Percentiles rank a stretch among this genome's conserved stretches.
These are phyloP conservation scores for Asclepias syriaca DNA, from an alignment of 257 asterid genomes.

Conservation along the genomic window DNA sequence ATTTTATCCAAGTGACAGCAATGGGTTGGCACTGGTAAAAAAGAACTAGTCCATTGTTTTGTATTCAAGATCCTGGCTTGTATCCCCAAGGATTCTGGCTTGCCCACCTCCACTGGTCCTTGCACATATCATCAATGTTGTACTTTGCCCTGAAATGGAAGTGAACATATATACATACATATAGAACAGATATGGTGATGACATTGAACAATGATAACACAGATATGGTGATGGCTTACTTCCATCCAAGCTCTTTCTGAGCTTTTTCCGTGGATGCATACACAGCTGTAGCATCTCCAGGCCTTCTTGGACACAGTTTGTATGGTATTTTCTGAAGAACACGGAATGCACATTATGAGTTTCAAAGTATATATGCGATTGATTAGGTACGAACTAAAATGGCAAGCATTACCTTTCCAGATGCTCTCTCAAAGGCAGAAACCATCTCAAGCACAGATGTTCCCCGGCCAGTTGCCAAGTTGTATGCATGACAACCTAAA, in stretches of 20 bases:
- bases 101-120: constrained; percentile 98
- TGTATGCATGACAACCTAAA: constrained; percentile 81
- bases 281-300: constrained; percentile 93
- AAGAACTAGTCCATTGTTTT: background rate
- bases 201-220: background rate
- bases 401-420: constrained; percentile 54
- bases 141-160: constrained; percentile 74
- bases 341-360: background rate
- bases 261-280: constrained; percentile 86
- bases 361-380: background rate
- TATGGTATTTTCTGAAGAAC: constrained; percentile 57
- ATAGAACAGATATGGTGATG: background rate
- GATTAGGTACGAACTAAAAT: no score
- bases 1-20: background rate
- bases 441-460: constrained; percentile 95
- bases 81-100: constrained; percentile 81
- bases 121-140: constrained; percentile 80
- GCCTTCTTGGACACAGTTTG: constrained; percentile 80
- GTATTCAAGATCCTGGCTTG: constrained; percentile 32
- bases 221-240: constrained; percentile 39
- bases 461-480: constrained; percentile 89
- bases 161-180: background rate
- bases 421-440: constrained; percentile 75
- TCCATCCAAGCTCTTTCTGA: constrained; percentile 82
- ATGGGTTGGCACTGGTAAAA: background rate